Evolutionary conservation across 1,284 basidiomycete genomes (phyloP).

Genomic region (Singerocomus inundabilis): DNA sequence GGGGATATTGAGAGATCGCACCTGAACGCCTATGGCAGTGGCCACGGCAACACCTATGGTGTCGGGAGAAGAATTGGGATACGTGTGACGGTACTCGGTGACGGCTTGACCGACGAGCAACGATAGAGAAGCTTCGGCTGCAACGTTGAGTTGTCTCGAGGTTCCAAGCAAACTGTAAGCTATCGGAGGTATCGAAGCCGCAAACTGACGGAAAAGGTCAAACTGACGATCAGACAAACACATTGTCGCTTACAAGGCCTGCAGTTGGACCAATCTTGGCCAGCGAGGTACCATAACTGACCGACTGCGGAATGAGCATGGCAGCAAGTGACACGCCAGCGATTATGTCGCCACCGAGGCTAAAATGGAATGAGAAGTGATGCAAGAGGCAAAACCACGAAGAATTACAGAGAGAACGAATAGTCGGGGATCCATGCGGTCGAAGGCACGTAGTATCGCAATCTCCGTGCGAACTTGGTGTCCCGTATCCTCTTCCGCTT

Average conservation of each 20-base stretch:
- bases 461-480: constrained; percentile 33
- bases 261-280: constrained; percentile 80
- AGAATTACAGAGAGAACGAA: constrained; percentile 62
- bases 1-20: constrained; percentile 29
- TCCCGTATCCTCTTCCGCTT: constrained; percentile 21
- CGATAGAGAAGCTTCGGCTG: constrained; percentile 87
- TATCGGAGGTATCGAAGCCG: constrained; percentile 77
- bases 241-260: constrained; percentile 65
- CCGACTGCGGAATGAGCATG: constrained; percentile 88
- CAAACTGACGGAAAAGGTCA: constrained; percentile 48
- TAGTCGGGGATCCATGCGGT: constrained; percentile 85
- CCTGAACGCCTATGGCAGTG: constrained; percentile 82
- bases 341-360: constrained; percentile 77
- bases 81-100: constrained; percentile 60
- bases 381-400: not conserved
- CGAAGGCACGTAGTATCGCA: constrained; percentile 70
- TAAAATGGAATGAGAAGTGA: constrained; percentile 32
- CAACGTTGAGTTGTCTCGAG: constrained; percentile 79
- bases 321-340: constrained; percentile 88
- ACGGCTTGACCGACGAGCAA: constrained; percentile 89
- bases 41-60: constrained; percentile 62
- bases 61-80: constrained; percentile 47
- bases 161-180: constrained; percentile 86
- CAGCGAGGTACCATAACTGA: constrained; percentile 87
- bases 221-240: constrained; percentile 12